Conservation (phyloP, 208 protist species). For the Giardia muris region DNA sequence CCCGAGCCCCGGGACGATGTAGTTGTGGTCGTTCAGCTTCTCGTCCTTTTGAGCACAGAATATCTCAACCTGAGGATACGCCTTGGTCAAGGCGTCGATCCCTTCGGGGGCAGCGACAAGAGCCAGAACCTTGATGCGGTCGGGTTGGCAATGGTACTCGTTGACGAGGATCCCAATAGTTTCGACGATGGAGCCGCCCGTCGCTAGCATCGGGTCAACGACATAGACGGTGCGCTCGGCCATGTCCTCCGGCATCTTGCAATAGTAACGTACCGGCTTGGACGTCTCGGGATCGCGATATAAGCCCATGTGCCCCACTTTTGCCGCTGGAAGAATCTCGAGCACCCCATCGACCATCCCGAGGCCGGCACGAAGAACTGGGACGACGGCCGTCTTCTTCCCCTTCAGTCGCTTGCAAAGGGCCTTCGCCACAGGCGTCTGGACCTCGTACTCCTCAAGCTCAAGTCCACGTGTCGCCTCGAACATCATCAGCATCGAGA, state of each 20-base stretch:
- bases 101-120: background rate
- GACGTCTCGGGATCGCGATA: background rate
- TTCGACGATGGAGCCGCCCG: background rate
- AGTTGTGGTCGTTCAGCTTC: background rate
- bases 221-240: background rate
- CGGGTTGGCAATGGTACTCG: background rate
- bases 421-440: background rate
- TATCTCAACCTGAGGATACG: background rate
- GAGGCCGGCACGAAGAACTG: background rate
- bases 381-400: background rate
- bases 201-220: conserved; percentile 22
- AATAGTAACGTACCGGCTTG: background rate
- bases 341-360: conserved; percentile 8
- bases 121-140: background rate
- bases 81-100: background rate
- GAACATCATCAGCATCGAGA: background rate
- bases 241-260: background rate
- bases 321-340: background rate
- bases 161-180: conserved; percentile 1
- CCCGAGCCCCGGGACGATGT: conserved; percentile 9
- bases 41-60: background rate
- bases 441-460: background rate
- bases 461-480: background rate
- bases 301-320: background rate
- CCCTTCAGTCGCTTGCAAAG: background rate